These are phyloP conservation scores for Ascoidea tarda DNA, from an alignment of 805 yeast species.

Conservation along the genomic window DNA sequence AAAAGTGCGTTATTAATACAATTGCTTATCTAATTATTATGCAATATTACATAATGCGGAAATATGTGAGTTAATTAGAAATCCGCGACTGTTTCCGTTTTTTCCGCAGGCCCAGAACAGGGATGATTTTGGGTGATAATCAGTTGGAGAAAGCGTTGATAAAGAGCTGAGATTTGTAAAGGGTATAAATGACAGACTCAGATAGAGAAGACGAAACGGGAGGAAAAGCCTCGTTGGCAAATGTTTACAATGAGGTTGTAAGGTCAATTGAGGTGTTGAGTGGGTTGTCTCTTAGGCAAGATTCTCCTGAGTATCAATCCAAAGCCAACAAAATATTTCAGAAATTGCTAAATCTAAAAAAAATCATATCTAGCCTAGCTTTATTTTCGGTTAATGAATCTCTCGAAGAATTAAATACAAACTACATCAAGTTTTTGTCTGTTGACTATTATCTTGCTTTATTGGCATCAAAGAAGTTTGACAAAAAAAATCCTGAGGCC, in stretches of 20 bases:
- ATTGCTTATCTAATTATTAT: too few species aligned
- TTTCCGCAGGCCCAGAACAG: too few species aligned
- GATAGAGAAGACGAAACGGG: background rate
- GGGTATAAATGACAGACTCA: background rate
- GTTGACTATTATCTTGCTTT: slow-evolving; percentile 46
- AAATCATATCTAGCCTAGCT: slow-evolving; percentile 29
- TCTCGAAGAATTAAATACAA: slow-evolving; percentile 53
- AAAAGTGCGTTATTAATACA: too few species aligned
- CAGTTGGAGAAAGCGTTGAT: too few species aligned
- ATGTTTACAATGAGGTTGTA: background rate
- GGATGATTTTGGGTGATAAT: too few species aligned
- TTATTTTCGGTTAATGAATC: slow-evolving; percentile 63
- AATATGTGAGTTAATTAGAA: too few species aligned
- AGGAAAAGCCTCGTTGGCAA: background rate
- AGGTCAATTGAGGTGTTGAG: background rate
- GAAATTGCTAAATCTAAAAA: slow-evolving; percentile 29
- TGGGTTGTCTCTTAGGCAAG: slow-evolving; percentile 21
- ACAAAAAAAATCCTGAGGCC: slow-evolving; percentile 3
- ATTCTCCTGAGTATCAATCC: slow-evolving; percentile 27
- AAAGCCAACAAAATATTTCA: slow-evolving; percentile 22
- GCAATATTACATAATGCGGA: too few species aligned
- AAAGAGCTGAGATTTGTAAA: background rate
- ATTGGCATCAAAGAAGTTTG: slow-evolving; percentile 17
- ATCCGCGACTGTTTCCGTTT: too few species aligned
- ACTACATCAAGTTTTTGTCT: slow-evolving; percentile 43